Evolutionary conservation across 2,329 filamentous ascomycete species (phyloP).

Genomic region (Blastomyces emzantsi): DNA sequence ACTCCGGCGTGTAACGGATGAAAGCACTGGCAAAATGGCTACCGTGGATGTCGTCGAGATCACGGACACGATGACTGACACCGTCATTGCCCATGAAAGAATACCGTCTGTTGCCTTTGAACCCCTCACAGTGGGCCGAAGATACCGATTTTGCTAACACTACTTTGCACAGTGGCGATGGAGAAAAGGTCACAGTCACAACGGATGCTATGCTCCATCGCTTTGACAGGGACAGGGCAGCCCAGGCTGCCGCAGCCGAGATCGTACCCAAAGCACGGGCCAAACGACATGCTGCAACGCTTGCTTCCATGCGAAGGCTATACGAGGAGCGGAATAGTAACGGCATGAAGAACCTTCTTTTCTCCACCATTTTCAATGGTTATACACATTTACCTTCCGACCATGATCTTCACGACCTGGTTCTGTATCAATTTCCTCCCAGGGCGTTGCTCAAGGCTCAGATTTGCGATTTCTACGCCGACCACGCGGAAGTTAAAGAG

Average conservation of each 20-base stretch:
- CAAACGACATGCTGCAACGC: conserved; percentile 5
- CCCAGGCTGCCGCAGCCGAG: background rate
- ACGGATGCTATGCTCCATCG: conserved; percentile 5
- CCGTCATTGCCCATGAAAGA: background rate
- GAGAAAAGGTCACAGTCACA: conserved; percentile 5
- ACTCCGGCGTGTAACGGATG: background rate
- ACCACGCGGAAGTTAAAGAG: background rate
- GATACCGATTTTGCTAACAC: background rate
- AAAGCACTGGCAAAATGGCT: background rate
- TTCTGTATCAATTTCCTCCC: conserved; percentile 2
- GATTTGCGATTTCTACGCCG: conserved; percentile 3
- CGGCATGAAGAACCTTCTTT: conserved; percentile 7
- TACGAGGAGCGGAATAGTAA: conserved; percentile 2
- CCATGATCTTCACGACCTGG: conserved; percentile 4
- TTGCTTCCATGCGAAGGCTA: background rate
- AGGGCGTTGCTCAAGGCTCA: conserved; percentile 1
- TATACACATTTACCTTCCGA: conserved; percentile 3
- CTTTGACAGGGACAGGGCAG: conserved; percentile 5
- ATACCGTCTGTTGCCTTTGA: background rate
- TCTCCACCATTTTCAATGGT: conserved; percentile 1
- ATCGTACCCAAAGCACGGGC: conserved; percentile 1
- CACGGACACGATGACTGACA: background rate
- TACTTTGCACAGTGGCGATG: background rate
- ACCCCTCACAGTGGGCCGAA: too few species aligned
- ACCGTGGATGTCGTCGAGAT: conserved; percentile 3